phyloP scores from a whole-genome alignment of 1,284 basidiomycete species.

The Pseudomicrostroma phylloplanum region DNA sequence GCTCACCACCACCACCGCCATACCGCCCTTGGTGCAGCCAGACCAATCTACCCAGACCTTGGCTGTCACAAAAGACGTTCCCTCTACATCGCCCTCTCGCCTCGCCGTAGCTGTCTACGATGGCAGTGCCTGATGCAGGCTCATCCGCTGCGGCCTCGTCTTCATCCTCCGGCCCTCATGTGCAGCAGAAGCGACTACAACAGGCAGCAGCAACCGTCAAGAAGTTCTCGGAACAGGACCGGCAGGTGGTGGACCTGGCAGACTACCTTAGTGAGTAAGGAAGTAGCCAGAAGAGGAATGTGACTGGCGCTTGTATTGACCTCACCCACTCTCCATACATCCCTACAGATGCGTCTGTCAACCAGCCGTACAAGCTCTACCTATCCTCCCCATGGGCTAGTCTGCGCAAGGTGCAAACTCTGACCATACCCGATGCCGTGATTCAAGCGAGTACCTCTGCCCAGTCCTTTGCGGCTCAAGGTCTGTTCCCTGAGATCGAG shows the following conservation, averaged over 20 bases:
- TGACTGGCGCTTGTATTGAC: no score
- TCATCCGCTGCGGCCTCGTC: no score
- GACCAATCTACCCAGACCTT: no score
- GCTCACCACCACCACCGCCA: no score
- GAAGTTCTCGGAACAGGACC: slow-evolving; percentile 8
- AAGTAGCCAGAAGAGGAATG: no score
- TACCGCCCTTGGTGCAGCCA: no score
- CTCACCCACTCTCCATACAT: neutral
- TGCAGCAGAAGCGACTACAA: neutral
- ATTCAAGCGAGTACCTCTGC: slow-evolving; percentile 18
- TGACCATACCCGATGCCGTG: slow-evolving; percentile 20
- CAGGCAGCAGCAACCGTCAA: slow-evolving; percentile 5
- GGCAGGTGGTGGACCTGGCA: slow-evolving; percentile 9
- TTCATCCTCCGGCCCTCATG: no score
- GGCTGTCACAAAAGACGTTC: no score
- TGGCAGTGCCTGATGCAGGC: no score
- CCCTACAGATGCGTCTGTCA: slow-evolving; percentile 9
- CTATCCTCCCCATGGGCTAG: slow-evolving; percentile 13
- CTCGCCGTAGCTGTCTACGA: no score
- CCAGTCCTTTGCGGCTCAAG: slow-evolving; percentile 49
- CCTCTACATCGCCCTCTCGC: no score
- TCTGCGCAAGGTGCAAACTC: slow-evolving; percentile 6
- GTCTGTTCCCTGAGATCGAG: slow-evolving; percentile 85
- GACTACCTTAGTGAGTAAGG: slow-evolving; percentile 14
- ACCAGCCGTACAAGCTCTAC: slow-evolving; percentile 14